Evolutionary conservation across 1,284 basidiomycete genomes (phyloP).

Genomic region (Apiotrichum mycotoxinovorans): DNA sequence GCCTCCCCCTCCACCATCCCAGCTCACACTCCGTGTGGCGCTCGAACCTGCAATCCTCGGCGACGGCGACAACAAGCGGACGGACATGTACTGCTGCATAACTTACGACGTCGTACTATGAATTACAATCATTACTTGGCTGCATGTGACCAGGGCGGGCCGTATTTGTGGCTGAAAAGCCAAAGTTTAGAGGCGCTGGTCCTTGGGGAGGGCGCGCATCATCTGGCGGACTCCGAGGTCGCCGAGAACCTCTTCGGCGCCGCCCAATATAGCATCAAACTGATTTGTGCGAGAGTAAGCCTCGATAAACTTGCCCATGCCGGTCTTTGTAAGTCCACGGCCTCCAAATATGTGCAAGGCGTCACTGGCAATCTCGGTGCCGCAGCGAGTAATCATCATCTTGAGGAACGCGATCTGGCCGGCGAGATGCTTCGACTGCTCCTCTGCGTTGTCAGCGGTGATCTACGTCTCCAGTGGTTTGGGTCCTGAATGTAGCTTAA

Average conservation of each 20-base stretch:
- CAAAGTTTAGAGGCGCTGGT: slow-evolving; percentile 18
- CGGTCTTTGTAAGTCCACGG: slow-evolving; percentile 61
- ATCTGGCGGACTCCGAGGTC: slow-evolving; percentile 55
- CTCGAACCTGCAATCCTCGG: too few relatives aligned
- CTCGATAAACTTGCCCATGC: slow-evolving; percentile 58
- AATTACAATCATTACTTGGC: too few relatives aligned
- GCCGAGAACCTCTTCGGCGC: slow-evolving; percentile 53
- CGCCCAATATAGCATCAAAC: slow-evolving; percentile 68
- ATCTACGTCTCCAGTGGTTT: slow-evolving; percentile 79
- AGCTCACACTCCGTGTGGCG: too few relatives aligned
- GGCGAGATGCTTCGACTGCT: slow-evolving; percentile 59
- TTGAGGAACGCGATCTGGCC: slow-evolving; percentile 54
- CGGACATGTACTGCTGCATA: too few relatives aligned
- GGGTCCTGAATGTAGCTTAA: not conserved
- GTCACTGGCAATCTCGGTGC: slow-evolving; percentile 53
- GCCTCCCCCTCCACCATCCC: too few relatives aligned
- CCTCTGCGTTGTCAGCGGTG: slow-evolving; percentile 53
- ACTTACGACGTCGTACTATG: too few relatives aligned
- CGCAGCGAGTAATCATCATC: slow-evolving; percentile 57
- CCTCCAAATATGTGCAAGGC: slow-evolving; percentile 57
- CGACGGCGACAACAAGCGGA: too few relatives aligned
- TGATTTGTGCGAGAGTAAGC: slow-evolving; percentile 64
- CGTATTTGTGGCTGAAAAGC: too few relatives aligned
- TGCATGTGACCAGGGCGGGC: too few relatives aligned
- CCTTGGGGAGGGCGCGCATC: slow-evolving; percentile 19